These are phyloP conservation scores for Ceratocystis albifundus DNA, from an alignment of 2,329 filamentous ascomycete genomes.

Conservation along the genomic window DNA sequence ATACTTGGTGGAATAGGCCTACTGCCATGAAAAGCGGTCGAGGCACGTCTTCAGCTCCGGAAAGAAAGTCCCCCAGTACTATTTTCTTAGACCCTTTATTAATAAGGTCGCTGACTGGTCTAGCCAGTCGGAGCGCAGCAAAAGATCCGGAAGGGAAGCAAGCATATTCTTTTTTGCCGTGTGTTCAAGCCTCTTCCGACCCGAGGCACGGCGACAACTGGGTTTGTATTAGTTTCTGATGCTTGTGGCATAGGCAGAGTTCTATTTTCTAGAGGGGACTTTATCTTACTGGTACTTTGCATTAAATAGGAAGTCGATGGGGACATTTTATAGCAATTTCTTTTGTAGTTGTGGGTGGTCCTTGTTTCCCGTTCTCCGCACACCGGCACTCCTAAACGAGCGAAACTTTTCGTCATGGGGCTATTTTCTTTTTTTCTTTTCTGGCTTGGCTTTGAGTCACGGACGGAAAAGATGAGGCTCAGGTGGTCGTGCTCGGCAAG, in stretches of 20 bases:
- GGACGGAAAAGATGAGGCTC: conserved; percentile 1
- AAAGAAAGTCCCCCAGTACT: background rate
- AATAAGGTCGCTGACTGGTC: too few relatives aligned
- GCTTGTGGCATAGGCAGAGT: background rate
- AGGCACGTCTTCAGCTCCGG: background rate
- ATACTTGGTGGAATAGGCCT: background rate
- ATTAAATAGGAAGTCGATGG: background rate
- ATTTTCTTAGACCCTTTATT: background rate
- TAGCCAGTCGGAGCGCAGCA: background rate
- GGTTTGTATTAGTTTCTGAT: background rate
- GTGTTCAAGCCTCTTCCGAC: too few relatives aligned
- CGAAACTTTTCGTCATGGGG: conserved; percentile 8
- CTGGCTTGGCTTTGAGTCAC: background rate
- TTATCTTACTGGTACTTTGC: background rate
- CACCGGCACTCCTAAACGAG: background rate
- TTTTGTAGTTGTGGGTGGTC: background rate
- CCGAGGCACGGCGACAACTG: too few relatives aligned
- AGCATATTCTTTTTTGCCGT: conserved; percentile 3
- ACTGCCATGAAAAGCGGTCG: background rate
- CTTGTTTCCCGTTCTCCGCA: background rate
- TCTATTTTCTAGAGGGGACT: background rate
- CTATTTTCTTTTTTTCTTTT: background rate
- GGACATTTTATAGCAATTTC: background rate
- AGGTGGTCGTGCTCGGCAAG: conserved; percentile 2
- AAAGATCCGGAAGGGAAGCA: background rate